Evolutionary conservation across 331 rosid genomes (phyloP), one percentile per base, ranked within the genome.

Genomic region (Acacia concinna): DNA sequence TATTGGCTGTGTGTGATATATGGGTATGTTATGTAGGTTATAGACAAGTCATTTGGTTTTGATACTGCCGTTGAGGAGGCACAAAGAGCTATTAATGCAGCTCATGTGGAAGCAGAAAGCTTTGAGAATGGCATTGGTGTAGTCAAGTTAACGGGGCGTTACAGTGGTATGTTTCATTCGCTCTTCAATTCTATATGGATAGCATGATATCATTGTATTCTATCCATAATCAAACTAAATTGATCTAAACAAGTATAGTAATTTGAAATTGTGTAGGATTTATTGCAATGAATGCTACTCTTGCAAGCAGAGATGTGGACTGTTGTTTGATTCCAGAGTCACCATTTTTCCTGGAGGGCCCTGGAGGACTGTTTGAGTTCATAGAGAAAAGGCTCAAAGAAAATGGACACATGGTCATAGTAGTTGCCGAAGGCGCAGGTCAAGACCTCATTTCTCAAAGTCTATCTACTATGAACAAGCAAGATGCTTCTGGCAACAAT

Each of bases 241-340:
- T n/a, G 60, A 18, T 52, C 11, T 52, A n/a, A 7, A 18, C 2
- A 12, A 49, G 1, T n/a, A n/a, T 23, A 25, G 5, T 56, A 56
- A 27, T 28, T 14, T 60, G 67, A 13, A 1, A 60, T 28, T 28
- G 38, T 47, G n/a, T 84, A 89, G 90, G 89, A 17, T 86, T 86
- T 60, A 87, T 89, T 54, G 90, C 90, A 17, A 86, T 89, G 85
- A 59, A 86, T 63, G 92, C 90, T 11, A 89, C 87, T 71, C 89
- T 86, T 14, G 92, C 84, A 15, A 86, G 87, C 65, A 66, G 90
- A 73, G 90, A 89, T 2, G 89, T 89, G 21, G 92, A 86, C 78
- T 86, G 90, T 37, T 86, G 92, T 79, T 83, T 86, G 79, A 86
- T 89, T 64, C 92, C 89, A 27, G 90, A 89, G 49, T 89, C 90